Conservation (phyloP, 495 filamentous ascomycete genomes). For the Amniculicola lignicola region DNA sequence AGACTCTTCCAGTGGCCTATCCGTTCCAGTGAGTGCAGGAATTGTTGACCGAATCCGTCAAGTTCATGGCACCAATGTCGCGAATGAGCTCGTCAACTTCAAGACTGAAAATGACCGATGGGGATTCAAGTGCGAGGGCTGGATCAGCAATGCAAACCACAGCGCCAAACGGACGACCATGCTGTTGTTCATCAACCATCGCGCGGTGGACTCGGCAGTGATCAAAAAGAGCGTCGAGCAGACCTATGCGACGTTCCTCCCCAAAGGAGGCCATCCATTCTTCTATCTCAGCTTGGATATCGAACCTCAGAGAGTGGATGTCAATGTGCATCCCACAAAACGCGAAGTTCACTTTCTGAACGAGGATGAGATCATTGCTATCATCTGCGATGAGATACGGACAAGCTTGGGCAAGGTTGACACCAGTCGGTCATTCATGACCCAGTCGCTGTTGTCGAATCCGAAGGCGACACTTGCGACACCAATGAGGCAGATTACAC, state of each 20-base stretch:
- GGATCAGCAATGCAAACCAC: constrained; percentile 93
- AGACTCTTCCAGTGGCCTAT: constrained; percentile 75
- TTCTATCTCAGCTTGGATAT: constrained; percentile 91
- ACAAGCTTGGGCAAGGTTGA: constrained; percentile 82
- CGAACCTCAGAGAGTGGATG: constrained; percentile 88
- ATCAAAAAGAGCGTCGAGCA: constrained; percentile 90
- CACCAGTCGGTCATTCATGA: constrained; percentile 90
- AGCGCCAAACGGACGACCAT: constrained; percentile 86
- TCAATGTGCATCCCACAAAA: constrained; percentile 98
- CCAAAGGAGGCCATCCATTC: constrained; percentile 94
- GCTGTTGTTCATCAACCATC: constrained; percentile 95
- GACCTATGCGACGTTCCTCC: constrained; percentile 84
- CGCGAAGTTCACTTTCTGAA: constrained; percentile 97
- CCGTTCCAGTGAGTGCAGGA: constrained; percentile 67
- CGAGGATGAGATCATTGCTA: constrained; percentile 93
- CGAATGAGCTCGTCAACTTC: constrained; percentile 85
- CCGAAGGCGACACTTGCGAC: constrained; percentile 46
- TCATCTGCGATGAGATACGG: constrained; percentile 77
- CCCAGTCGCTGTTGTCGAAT: constrained; percentile 82
- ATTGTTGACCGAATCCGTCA: constrained; percentile 82
- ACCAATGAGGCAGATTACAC: constrained; percentile 34
- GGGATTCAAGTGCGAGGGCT: constrained; percentile 78
- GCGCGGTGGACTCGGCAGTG: constrained; percentile 87
- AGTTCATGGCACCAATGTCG: constrained; percentile 80
- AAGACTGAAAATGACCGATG: constrained; percentile 68